Evolutionary conservation across 2,329 filamentous ascomycete genomes (phyloP).

Genomic region (Parastagonospora avenae): DNA sequence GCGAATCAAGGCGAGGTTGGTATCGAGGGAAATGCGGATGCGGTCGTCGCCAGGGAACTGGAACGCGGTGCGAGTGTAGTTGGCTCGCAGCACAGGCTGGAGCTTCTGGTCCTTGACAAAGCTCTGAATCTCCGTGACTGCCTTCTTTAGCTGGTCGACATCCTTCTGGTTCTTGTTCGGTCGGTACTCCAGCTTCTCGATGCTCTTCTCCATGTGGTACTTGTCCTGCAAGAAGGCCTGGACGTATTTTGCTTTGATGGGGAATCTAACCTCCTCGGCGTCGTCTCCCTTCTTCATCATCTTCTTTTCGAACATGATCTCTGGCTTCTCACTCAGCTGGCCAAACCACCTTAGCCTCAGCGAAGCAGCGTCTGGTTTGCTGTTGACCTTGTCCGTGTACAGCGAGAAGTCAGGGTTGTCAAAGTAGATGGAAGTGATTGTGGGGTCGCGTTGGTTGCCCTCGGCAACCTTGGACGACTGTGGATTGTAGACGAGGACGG

Average conservation of each 20-base stretch:
- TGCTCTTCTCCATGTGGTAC: constrained; percentile 89
- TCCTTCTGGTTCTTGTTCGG: constrained; percentile 70
- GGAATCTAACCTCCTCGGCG: constrained; percentile 79
- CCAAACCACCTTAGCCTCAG: constrained; percentile 91
- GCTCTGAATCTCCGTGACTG: constrained; percentile 76
- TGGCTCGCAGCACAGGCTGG: constrained; percentile 84
- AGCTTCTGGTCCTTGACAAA: constrained; percentile 80
- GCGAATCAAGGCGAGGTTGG: constrained; percentile 83
- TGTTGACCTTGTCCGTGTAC: constrained; percentile 83
- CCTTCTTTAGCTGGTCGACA: constrained; percentile 71
- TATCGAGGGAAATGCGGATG: constrained; percentile 91
- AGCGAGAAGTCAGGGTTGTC: constrained; percentile 85
- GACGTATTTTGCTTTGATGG: constrained; percentile 93
- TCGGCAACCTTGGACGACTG: constrained; percentile 83
- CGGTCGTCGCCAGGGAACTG: constrained; percentile 93
- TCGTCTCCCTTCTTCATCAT: constrained; percentile 75
- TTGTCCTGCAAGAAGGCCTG: constrained; percentile 83
- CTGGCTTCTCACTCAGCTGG: constrained; percentile 75
- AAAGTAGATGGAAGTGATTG: constrained; percentile 94
- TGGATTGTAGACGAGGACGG: constrained; percentile 90
- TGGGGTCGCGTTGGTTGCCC: constrained; percentile 76
- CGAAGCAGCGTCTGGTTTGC: constrained; percentile 76
- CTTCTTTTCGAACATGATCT: constrained; percentile 90
- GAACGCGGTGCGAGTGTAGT: constrained; percentile 93
- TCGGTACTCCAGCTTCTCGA: constrained; percentile 81